phyloP scores from a whole-genome alignment of 1,284 basidiomycete genomes.

The Papiliotrema laurentii region DNA sequence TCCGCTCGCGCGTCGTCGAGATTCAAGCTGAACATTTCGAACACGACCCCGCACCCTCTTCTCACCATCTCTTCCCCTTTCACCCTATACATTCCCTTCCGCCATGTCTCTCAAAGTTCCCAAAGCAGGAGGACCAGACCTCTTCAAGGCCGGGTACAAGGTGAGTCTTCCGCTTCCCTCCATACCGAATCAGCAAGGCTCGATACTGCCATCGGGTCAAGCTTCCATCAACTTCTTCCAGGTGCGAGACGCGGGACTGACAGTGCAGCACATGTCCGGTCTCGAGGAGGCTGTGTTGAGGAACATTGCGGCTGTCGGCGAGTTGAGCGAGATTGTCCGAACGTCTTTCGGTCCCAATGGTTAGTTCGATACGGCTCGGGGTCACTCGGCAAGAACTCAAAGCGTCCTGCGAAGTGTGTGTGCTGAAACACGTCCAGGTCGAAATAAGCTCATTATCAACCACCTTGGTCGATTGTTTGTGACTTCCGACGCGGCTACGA shows the following conservation, averaged over 20 bases:
- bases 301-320: constrained; percentile 92
- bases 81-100: neutral
- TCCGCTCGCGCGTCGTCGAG: too few relatives aligned
- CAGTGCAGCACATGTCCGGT: constrained; percentile 69
- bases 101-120: constrained; percentile 95
- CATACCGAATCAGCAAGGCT: neutral
- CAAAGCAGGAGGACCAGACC: constrained; percentile 72
- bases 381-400: too few relatives aligned
- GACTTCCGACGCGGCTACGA: constrained; percentile 97
- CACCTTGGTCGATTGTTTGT: constrained; percentile 94
- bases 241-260: neutral
- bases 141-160: constrained; percentile 95
- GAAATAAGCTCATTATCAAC: constrained; percentile 95
- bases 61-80: neutral
- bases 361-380: too few relatives aligned
- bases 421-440: too few relatives aligned
- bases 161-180: constrained; percentile 47
- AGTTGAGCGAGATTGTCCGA: constrained; percentile 90
- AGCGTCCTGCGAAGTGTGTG: too few relatives aligned
- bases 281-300: constrained; percentile 89
- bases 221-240: constrained; percentile 3
- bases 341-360: constrained; percentile 97
- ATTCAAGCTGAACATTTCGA: too few relatives aligned
- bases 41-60: too few relatives aligned
- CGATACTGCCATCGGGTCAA: neutral